Evolutionary conservation across 2,329 filamentous ascomycete genomes (phyloP).

Genomic region (Colletotrichum sp.): DNA sequence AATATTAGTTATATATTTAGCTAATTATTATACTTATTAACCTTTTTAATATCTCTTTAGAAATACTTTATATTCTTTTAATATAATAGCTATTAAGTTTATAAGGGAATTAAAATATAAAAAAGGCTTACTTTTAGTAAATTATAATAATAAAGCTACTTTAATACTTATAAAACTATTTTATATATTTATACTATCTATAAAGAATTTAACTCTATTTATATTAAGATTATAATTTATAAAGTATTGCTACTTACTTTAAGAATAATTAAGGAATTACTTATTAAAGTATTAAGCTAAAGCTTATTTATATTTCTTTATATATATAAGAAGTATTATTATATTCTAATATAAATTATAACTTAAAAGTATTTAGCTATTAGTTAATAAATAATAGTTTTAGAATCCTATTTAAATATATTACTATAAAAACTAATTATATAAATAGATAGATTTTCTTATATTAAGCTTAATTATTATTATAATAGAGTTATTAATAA

Average conservation of each 20-base stretch:
- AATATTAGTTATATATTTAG: too few species aligned
- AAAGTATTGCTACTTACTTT: neutral
- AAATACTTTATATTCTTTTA: too few species aligned
- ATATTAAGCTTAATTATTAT: neutral
- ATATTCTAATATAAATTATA: neutral
- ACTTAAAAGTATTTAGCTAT: neutral
- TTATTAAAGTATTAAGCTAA: slow-evolving; percentile 1
- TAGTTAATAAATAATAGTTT: neutral
- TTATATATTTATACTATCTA: neutral
- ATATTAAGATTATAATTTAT: neutral
- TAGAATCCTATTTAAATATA: neutral
- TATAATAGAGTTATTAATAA: neutral
- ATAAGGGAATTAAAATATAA: too few species aligned
- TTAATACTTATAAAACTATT: neutral
- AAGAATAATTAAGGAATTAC: slow-evolving; percentile 5
- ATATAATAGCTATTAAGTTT: too few species aligned
- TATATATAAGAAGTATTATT: neutral
- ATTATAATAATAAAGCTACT: neutral
- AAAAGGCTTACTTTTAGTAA: too few species aligned
- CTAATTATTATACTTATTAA: too few species aligned
- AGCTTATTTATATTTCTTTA: neutral
- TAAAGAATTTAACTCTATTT: neutral
- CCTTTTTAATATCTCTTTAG: too few species aligned
- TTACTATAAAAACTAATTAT: neutral
- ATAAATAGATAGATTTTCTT: neutral